These are phyloP conservation scores for Phytophthora citricola DNA, from an alignment of 352 stramenopile genomes.

Conservation along the genomic window DNA sequence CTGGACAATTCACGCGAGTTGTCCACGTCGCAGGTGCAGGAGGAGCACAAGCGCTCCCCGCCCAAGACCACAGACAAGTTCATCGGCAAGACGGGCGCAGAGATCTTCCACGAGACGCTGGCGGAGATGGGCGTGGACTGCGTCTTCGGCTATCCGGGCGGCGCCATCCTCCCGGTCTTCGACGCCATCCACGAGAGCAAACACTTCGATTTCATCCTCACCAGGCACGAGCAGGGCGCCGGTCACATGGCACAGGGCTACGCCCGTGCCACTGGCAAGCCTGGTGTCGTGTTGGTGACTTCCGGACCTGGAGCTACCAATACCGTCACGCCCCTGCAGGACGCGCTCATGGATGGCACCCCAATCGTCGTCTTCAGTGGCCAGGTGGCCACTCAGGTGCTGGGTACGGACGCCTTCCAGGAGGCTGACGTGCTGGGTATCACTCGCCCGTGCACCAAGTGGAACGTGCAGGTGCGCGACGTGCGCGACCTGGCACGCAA, in stretches of 20 bases:
- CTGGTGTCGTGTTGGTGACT: conserved; percentile 94
- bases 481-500: conserved; percentile 95
- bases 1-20: conserved; percentile 35
- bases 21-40: conserved; percentile 44
- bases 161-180: conserved; percentile 94
- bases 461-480: conserved; percentile 96
- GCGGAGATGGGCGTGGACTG: conserved; percentile 90
- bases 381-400: conserved; percentile 93
- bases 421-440: conserved; percentile 87
- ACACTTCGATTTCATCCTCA: conserved; percentile 85
- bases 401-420: conserved; percentile 94
- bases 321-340: conserved; percentile 93
- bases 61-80: conserved; percentile 84
- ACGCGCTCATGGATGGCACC: conserved; percentile 95
- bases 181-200: conserved; percentile 94
- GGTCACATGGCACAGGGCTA: conserved; percentile 91
- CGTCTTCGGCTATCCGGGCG: conserved; percentile 95
- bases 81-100: conserved; percentile 92
- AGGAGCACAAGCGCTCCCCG: conserved; percentile 41
- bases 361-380: conserved; percentile 95
- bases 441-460: conserved; percentile 95
- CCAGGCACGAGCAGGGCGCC: conserved; percentile 82
- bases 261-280: conserved; percentile 83
- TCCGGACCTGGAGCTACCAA: conserved; percentile 95
- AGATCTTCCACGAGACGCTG: conserved; percentile 95